Conservation (phyloP, 768 basidiomycete genomes). For the Boletus reticuloceps region DNA sequence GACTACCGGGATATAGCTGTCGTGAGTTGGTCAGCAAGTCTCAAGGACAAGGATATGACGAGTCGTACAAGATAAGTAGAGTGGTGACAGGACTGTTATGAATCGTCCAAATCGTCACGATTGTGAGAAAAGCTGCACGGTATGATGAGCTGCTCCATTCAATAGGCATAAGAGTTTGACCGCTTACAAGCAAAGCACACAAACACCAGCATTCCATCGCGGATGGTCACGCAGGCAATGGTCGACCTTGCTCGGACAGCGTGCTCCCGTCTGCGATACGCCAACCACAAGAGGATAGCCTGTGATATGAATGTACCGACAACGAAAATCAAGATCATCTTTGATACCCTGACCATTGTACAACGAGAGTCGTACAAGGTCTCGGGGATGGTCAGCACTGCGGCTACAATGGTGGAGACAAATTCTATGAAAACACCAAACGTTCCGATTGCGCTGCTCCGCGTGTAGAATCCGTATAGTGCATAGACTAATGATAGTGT, state of each 20-base stretch:
- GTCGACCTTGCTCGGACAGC: not conserved
- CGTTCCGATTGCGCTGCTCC: not conserved
- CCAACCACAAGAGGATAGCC: constrained; percentile 16
- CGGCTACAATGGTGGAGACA: not conserved
- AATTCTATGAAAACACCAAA: constrained; percentile 12
- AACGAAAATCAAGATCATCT: constrained; percentile 2
- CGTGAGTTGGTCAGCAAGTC: not conserved
- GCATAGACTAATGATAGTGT: constrained; percentile 17
- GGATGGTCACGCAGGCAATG: constrained; percentile 20
- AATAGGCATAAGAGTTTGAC: not conserved
- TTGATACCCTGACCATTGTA: not conserved
- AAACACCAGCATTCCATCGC: constrained; percentile 21
- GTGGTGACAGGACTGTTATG: not conserved
- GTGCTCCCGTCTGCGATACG: constrained; percentile 11
- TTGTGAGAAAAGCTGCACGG: constrained; percentile 11
- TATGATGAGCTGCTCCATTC: too few species aligned
- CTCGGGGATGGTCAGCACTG: not conserved
- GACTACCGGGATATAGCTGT: constrained; percentile 20
- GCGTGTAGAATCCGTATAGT: constrained; percentile 3
- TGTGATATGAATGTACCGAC: constrained; percentile 11
- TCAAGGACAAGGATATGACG: not conserved
- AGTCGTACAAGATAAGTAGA: constrained; percentile 14
- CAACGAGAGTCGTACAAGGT: constrained; percentile 16
- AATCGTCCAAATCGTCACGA: constrained; percentile 2
- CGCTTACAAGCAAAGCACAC: constrained; percentile 13